Percentiles rank a stretch among this genome's conserved stretches.
Evolutionary conservation across 352 stramenopile species (phyloP).

Genomic region (Phytophthora citricola): DNA sequence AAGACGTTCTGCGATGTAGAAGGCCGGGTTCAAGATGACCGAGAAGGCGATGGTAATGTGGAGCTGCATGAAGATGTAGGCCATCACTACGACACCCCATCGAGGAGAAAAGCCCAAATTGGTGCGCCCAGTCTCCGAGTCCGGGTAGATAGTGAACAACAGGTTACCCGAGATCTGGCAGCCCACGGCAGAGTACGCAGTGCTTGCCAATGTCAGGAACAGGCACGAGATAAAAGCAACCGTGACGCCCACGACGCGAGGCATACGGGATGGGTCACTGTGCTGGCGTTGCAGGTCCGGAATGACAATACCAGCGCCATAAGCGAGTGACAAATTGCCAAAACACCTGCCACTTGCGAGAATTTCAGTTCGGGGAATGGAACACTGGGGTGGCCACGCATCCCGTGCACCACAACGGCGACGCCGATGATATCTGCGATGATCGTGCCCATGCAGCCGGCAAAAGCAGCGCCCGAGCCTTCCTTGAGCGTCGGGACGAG

Average conservation of each 20-base stretch:
- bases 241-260: slow-evolving; percentile 47
- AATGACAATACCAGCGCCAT: slow-evolving; percentile 58
- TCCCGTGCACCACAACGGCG: slow-evolving; percentile 43
- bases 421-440: slow-evolving; percentile 51
- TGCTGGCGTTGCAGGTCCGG: slow-evolving; percentile 56
- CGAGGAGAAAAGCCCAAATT: slow-evolving; percentile 45
- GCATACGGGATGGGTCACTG: slow-evolving; percentile 53
- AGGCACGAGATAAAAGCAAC: slow-evolving; percentile 45
- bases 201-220: slow-evolving; percentile 44
- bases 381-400: slow-evolving; percentile 42
- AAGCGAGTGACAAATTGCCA: slow-evolving; percentile 62
- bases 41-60: slow-evolving; percentile 34
- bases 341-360: slow-evolving; percentile 45
- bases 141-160: slow-evolving; percentile 54
- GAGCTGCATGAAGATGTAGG: slow-evolving; percentile 58
- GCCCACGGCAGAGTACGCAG: slow-evolving; percentile 46
- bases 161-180: slow-evolving; percentile 66
- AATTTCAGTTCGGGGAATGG: slow-evolving; percentile 46
- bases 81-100: slow-evolving; percentile 43
- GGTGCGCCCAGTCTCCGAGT: slow-evolving; percentile 30
- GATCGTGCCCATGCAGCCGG: slow-evolving; percentile 52
- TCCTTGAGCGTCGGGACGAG: slow-evolving; percentile 59
- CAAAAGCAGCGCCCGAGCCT: slow-evolving; percentile 44
- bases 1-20: slow-evolving; percentile 28
- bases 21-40: slow-evolving; percentile 26